Evolutionary conservation across 1,284 basidiomycete species (phyloP), one percentile per base, ranked within the genome.

Genomic region (Agroathelia rolfsii): DNA sequence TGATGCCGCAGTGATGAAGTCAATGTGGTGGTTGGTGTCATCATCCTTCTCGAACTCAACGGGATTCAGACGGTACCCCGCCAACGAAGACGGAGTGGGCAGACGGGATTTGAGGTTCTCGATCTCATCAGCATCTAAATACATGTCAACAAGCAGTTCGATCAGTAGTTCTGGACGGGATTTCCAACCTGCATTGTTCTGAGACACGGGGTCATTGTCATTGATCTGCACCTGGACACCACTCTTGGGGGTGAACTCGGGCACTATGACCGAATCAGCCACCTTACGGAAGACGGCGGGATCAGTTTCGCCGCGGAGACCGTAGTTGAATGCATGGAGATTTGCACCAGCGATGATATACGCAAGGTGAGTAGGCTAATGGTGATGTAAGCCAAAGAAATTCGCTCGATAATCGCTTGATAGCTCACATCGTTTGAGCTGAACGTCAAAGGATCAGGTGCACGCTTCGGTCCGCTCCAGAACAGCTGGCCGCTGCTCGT

Each of bases 31-130:
- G 62, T 99, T 99, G 25, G 79, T 77, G 56, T 99, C 95, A 51
- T 98, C 94, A 55, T 99, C 95, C 66, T 99, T 99, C 67, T 99
- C 95, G 51, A 99, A 98, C 52, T 97, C 93, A 35, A 94, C 90
- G 3, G 95, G 89, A 38, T 72, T 84, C 37, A 99, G 71, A 39
- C 94, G 84, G 65, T 94, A 97, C 19, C 95, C 95, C 23, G 87
- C 90, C 28, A 99, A 63, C 12, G 88, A 87, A 3, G 88, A 85
- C 2, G 90, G 89, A 12, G 82, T 54, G n/a, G 92, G 93, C 12
- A 95, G 64, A 39, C 77, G 69, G 42, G 75, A 66, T 32, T 72
- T 52, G 36, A 87, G 58, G 23, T 71, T 66, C 8, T 65, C 59
- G 5, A 72, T 43, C 44, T 85, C 77, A 28, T 70, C 69, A 20